Base-by-base conservation (phyloP, 805 yeast species). In the Ogataea wickerhamii region DNA sequence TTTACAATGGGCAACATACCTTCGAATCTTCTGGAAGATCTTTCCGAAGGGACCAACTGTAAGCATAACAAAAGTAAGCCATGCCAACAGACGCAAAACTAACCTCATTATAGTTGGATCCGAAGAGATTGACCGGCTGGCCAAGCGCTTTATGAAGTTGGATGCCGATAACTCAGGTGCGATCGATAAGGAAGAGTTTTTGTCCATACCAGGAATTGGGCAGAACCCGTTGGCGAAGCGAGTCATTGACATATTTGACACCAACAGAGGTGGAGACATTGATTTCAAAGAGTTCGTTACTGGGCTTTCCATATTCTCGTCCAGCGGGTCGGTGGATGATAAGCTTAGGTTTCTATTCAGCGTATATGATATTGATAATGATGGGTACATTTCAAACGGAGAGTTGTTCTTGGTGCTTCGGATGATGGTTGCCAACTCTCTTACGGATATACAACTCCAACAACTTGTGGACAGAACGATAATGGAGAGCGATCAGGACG, bases 391-490 rank as follows among this genome's bases (percentile, higher is more conserved):
- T 25, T 89, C 97, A 3, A 91, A 91, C 57, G 99, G 98, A 18
- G 99, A 93, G 63, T 63, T 93, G 40, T 93, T 82, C 54, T 71
- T 91, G 28, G 98, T 93, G 28, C 69, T 93, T 66, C 86, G 93
- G 63, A 85, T 87, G 77, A 93, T 93, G 98, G 98, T 94, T 19
- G 98, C 98, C 1, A 82, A 79, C 50, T 88, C 93, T 55, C 65
- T 94, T 40, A 82, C 79, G 45, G 95, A 86, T 42, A 78, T 77
- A 19, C 96, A 93, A 54, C 71, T 93, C 39, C 99, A 93, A 60
- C 98, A 94, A 62, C 77, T 93, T 37, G 97, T 91, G n/a, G 98
- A 93, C 60, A 80, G 94, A 61, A 88, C 98, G 0, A 88, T 94
- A 48, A 78, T 87, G 79, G 97, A 91, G 59, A 89, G 87, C 36